phyloP scores from a whole-genome alignment of 140 eudicot species.

The Ambrosia hybrid region DNA sequence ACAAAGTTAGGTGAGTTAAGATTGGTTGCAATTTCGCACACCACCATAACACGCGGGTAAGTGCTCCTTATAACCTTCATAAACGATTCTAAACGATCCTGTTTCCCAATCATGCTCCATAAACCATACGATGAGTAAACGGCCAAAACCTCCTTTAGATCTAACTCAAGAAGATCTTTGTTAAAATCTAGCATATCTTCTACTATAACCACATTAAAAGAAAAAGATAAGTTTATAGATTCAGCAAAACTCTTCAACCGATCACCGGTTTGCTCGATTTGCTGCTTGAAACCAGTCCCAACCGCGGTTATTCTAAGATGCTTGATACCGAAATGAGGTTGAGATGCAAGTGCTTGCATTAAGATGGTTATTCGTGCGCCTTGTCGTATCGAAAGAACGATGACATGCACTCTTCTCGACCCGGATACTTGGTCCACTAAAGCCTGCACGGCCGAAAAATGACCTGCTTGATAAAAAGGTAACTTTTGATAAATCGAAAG shows the following conservation, averaged over 20 bases:
- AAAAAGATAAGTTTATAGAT: no score
- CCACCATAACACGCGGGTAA: slow-evolving; percentile 45
- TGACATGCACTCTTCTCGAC: no score
- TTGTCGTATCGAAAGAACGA: no score
- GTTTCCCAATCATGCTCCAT: slow-evolving; percentile 23
- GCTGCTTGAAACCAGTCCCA: slow-evolving; percentile 17
- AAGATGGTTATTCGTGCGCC: slow-evolving; percentile 20
- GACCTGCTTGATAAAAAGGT: slow-evolving; percentile 38
- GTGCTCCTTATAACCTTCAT: slow-evolving; percentile 32
- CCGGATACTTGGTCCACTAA: no score
- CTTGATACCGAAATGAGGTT: slow-evolving; percentile 14
- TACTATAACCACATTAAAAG: no score
- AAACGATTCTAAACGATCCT: slow-evolving; percentile 32
- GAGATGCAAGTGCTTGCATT: slow-evolving; percentile 45
- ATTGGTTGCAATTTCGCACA: slow-evolving; percentile 33
- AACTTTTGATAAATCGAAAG: slow-evolving; percentile 30
- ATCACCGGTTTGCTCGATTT: slow-evolving; percentile 36
- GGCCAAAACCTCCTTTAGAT: no score
- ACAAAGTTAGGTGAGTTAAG: slow-evolving; percentile 44
- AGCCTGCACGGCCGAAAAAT: slow-evolving; percentile 4
- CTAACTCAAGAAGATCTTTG: no score
- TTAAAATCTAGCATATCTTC: no score
- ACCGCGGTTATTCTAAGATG: slow-evolving; percentile 39
- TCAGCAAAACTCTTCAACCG: background rate
- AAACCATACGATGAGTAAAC: no score